Evolutionary conservation across 495 filamentous ascomycete genomes (phyloP).

Genomic region (Penicillium parvum): DNA sequence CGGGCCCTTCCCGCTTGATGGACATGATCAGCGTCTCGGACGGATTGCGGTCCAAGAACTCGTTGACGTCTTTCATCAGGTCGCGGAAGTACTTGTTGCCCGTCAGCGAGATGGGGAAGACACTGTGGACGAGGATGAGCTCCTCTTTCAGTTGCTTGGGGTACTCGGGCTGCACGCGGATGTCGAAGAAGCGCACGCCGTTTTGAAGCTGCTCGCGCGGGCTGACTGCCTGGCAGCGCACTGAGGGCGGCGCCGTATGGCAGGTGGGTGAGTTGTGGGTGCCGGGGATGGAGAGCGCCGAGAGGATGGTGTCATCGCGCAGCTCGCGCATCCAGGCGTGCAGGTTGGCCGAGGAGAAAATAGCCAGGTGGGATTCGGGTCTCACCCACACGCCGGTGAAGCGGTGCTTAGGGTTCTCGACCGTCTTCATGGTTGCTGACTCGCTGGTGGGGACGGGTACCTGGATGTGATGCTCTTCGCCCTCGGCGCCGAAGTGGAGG

Average conservation of each 20-base stretch:
- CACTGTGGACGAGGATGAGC: constrained; percentile 68
- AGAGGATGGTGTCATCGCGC: constrained; percentile 62
- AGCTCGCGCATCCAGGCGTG: constrained; percentile 77
- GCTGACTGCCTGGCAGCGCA: constrained; percentile 84
- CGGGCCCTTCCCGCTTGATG: constrained; percentile 85
- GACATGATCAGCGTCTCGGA: constrained; percentile 81
- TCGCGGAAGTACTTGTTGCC: constrained; percentile 70
- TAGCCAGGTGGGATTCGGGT: constrained; percentile 58
- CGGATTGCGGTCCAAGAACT: constrained; percentile 74
- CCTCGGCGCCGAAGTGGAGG: constrained; percentile 57
- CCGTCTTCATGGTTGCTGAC: constrained; percentile 51
- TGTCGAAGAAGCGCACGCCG: constrained; percentile 91
- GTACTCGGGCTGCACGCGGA: constrained; percentile 66
- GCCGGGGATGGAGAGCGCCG: constrained; percentile 83
- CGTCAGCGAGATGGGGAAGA: constrained; percentile 69
- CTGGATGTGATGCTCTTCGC: constrained; percentile 59
- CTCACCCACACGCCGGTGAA: constrained; percentile 73
- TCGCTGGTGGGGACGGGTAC: constrained; percentile 51
- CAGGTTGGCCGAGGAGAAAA: constrained; percentile 70
- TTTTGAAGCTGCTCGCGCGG: constrained; percentile 76
- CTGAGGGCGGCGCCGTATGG: constrained; percentile 79
- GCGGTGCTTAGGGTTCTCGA: constrained; percentile 52
- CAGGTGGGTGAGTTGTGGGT: constrained; percentile 92
- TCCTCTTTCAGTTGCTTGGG: constrained; percentile 54
- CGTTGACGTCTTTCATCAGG: constrained; percentile 61